Evolutionary conservation across 352 stramenopile species (phyloP), one percentile per base, ranked within the genome.

Genomic region (Aphanomyces euteiches): DNA sequence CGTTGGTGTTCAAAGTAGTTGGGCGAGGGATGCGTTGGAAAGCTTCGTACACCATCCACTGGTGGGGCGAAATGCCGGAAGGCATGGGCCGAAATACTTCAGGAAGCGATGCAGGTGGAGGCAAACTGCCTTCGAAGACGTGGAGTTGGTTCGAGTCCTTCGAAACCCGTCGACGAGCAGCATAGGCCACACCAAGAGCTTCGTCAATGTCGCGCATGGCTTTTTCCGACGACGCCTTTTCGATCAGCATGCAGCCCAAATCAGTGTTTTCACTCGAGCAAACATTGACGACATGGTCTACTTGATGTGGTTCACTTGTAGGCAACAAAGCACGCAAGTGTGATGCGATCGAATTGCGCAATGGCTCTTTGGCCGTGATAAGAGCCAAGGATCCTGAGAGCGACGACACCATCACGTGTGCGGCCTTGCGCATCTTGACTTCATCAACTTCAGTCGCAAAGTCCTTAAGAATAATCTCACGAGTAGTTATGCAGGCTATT

Each of bases 191-290:
- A 4, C 83, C 86, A 19, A 99, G 74, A 37, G 91, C 88, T 78
- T 99, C 96, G 75, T 99, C 97, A 69, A 99, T 97, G 69, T 99
- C 96, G 5, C 96, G 86, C 78, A 98, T 97, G 3, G 97, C 97
- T 77, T 99, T 99, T 74, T 99, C 97, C 5, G 94, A 99, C 19
- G 98, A 98, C 19, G 97, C 97, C 85, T 99, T 99, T 78, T 99
- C 97, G 73, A 99, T 99, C 19, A 99, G 80, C 89, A 98, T 98
- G 77, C 96, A 99, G 36, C 97, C 97, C 34, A 99, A 75, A 72
- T 99, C 97, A n/a, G 98, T 90, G 81, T 99, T 99, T 64, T 99
- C 97, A 36, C 96, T 98, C 4, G 95, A 95, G 76, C 96, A 99
- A 38, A 98, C 94, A 66, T 97, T 91, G 45, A 99, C 96, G 68